Evolutionary conservation across 2,329 filamentous ascomycete species (phyloP).

Genomic region (Venturia asperata): DNA sequence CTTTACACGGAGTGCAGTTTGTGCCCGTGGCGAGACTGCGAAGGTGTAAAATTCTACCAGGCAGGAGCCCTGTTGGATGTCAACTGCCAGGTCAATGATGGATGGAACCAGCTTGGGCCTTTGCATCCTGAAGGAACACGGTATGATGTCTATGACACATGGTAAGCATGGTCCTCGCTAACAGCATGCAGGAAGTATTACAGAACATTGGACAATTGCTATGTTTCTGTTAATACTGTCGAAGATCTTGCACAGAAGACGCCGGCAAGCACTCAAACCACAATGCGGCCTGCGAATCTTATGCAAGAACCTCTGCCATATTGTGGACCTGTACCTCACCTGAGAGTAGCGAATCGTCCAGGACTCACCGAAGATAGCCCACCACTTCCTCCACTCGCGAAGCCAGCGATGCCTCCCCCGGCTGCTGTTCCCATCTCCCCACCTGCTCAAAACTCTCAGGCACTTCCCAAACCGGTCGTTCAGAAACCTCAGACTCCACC

Average conservation of each 20-base stretch:
- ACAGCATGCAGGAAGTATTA: slow-evolving; percentile 12
- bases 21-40: slow-evolving; percentile 15
- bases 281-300: background rate
- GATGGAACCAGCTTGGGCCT: slow-evolving; percentile 15
- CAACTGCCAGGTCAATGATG: slow-evolving; percentile 15
- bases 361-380: slow-evolving; percentile 5
- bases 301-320: slow-evolving; percentile 1
- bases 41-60: slow-evolving; percentile 15
- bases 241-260: slow-evolving; percentile 6
- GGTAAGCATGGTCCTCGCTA: background rate
- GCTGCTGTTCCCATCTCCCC: background rate
- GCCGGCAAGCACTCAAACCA: background rate
- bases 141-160: slow-evolving; percentile 1
- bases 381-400: background rate
- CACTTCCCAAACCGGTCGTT: background rate
- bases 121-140: slow-evolving; percentile 15
- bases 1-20: slow-evolving; percentile 17
- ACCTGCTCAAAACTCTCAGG: background rate
- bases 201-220: slow-evolving; percentile 16
- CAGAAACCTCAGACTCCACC: background rate
- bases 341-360: background rate
- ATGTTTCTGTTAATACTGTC: slow-evolving; percentile 13
- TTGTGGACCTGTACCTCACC: slow-evolving; percentile 9
- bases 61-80: slow-evolving; percentile 5
- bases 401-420: background rate